Conservation (phyloP, 805 yeast genomes). For the Ogataea methylovora region DNA sequence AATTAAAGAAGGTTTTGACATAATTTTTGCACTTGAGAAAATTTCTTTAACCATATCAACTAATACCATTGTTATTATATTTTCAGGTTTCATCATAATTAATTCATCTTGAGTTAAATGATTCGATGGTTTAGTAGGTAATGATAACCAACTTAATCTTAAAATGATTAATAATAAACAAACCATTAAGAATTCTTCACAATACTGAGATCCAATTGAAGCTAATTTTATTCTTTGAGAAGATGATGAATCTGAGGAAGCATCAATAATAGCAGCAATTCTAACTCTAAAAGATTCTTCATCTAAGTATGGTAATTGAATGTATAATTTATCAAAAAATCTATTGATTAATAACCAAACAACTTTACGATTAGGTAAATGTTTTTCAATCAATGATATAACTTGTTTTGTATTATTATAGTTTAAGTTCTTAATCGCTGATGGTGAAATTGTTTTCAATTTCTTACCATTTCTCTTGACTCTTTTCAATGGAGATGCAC, state of each 20-base stretch:
- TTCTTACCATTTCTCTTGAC: conserved; percentile 12
- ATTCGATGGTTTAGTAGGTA: conserved; percentile 33
- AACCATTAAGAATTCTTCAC: conserved; percentile 38
- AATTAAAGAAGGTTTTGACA: conserved; percentile 37
- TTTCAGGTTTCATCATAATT: conserved; percentile 31
- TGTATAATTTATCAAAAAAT: conserved; percentile 52
- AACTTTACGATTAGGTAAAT: conserved; percentile 46
- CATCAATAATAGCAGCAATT: conserved; percentile 38
- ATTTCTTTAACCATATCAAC: conserved; percentile 39
- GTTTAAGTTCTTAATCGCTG: conserved; percentile 26
- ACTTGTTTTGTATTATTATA: conserved; percentile 33
- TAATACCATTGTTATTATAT: conserved; percentile 31
- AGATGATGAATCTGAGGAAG: conserved; percentile 21
- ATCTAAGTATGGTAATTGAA: conserved; percentile 61
- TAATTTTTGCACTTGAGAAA: conserved; percentile 32
- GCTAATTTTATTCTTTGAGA: conserved; percentile 21
- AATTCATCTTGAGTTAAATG: conserved; percentile 20
- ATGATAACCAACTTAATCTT: conserved; percentile 48
- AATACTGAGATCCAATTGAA: conserved; percentile 26
- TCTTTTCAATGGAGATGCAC: conserved; percentile 6
- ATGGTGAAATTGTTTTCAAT: conserved; percentile 22
- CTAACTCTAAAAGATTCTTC: conserved; percentile 42
- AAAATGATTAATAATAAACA: conserved; percentile 46
- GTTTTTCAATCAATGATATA: conserved; percentile 32
- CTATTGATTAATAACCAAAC: conserved; percentile 51